A percentile compares a stretch with the other conserved stretches of the same genome.
Conservation (phyloP, 2,329 filamentous ascomycete species). For the Calonectria crousiana region DNA sequence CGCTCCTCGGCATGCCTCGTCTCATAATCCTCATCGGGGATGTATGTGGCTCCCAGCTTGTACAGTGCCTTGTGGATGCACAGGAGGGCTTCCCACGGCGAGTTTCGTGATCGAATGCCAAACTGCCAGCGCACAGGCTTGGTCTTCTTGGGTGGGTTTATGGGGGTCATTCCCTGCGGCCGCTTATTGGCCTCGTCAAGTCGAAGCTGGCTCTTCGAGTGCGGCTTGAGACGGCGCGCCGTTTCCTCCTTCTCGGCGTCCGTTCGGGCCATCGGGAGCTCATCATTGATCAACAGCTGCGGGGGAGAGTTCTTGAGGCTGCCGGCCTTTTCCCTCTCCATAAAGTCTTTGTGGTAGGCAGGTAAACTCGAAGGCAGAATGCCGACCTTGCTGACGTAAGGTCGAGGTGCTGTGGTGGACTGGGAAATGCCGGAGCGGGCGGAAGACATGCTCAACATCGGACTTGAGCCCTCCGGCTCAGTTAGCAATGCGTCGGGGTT, state of each 20-base stretch:
- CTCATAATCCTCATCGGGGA: slow-evolving; percentile 73
- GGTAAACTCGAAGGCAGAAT: slow-evolving; percentile 93
- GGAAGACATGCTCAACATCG: slow-evolving; percentile 67
- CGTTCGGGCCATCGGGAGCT: slow-evolving; percentile 64
- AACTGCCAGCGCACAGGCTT: slow-evolving; percentile 97
- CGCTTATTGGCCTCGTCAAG: slow-evolving; percentile 73
- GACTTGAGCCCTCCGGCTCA: slow-evolving; percentile 58
- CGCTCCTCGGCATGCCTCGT: slow-evolving; percentile 59
- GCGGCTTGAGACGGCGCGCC: slow-evolving; percentile 84
- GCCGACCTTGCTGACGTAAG: slow-evolving; percentile 86
- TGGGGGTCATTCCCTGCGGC: slow-evolving; percentile 73
- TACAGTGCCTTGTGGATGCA: slow-evolving; percentile 94
- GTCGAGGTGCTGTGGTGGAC: slow-evolving; percentile 61
- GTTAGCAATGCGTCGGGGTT: slow-evolving; percentile 49
- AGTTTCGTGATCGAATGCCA: slow-evolving; percentile 93
- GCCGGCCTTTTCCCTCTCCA: slow-evolving; percentile 76
- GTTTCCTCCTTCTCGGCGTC: slow-evolving; percentile 86
- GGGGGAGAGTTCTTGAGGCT: slow-evolving; percentile 57
- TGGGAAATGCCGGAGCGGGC: slow-evolving; percentile 66
- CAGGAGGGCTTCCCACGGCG: slow-evolving; percentile 91
- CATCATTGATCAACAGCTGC: slow-evolving; percentile 60
- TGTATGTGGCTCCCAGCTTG: slow-evolving; percentile 91
- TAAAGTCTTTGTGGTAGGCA: slow-evolving; percentile 89
- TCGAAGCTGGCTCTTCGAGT: slow-evolving; percentile 78
- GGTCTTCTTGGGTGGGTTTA: slow-evolving; percentile 74